These are phyloP conservation scores for Fistulifera solaris DNA, from an alignment of 108 stramenopile species.

Conservation along the genomic window DNA sequence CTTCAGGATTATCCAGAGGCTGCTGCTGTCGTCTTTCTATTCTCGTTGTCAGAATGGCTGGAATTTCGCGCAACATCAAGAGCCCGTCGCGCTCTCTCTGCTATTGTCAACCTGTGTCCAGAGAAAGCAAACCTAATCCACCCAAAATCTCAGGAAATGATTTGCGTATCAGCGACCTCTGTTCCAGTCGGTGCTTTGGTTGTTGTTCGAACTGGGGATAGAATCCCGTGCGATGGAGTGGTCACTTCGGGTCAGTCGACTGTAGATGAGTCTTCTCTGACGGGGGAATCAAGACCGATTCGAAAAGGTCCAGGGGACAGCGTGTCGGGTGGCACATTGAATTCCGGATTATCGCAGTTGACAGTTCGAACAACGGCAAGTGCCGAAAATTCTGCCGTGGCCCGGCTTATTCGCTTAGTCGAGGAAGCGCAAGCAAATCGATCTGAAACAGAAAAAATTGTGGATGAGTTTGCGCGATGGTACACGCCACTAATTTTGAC, in stretches of 20 bases:
- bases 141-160: constrained; percentile 42
- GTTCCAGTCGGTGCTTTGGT: constrained; percentile 74
- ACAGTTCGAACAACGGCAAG: constrained; percentile 56
- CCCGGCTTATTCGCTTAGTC: constrained; percentile 65
- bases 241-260: constrained; percentile 62
- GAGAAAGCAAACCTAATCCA: constrained; percentile 67
- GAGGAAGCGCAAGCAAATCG: constrained; percentile 77
- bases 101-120: constrained; percentile 57
- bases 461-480: constrained; percentile 60
- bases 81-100: constrained; percentile 64
- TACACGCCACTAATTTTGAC: constrained; percentile 73
- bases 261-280: constrained; percentile 59
- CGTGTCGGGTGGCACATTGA: constrained; percentile 76
- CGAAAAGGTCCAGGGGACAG: constrained; percentile 34
- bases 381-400: constrained; percentile 62
- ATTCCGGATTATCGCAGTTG: constrained; percentile 48
- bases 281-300: constrained; percentile 81
- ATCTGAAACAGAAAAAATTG: constrained; percentile 68
- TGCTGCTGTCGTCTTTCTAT: constrained; percentile 74
- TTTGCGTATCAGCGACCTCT: constrained; percentile 44
- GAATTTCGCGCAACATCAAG: constrained; percentile 53
- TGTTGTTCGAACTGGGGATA: constrained; percentile 79
- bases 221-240: constrained; percentile 88
- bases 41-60: constrained; percentile 61
- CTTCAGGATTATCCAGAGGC: constrained; percentile 69